phyloP scores from a whole-genome alignment of 371 early-diverging fungal genomes.

The Mucor racemosus region DNA sequence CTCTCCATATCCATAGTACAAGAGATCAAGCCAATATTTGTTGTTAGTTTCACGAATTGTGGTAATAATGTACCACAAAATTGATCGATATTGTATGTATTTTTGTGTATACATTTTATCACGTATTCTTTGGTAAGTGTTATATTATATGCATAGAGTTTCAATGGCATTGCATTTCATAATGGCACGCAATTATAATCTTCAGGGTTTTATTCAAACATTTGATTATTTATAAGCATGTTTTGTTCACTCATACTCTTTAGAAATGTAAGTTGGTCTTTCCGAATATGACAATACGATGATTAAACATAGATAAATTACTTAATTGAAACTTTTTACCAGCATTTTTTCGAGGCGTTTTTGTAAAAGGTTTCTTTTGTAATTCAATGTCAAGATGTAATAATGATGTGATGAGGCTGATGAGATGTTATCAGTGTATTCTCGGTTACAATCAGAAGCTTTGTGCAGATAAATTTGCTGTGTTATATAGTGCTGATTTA shows the following conservation, averaged over 20 bases:
- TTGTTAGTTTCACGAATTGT: not conserved
- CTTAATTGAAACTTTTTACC: not conserved
- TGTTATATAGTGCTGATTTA: too few relatives aligned
- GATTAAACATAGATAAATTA: not conserved
- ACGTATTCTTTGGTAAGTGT: not conserved
- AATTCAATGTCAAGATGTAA: not conserved
- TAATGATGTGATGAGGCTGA: slow-evolving; percentile 3
- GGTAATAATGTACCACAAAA: not conserved
- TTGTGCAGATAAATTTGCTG: too few relatives aligned
- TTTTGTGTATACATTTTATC: too few relatives aligned
- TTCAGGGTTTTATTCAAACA: not conserved
- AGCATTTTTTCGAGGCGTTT: not conserved
- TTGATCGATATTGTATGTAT: too few relatives aligned
- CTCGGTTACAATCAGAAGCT: not conserved
- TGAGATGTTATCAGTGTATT: not conserved
- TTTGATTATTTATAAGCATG: not conserved
- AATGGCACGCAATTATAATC: not conserved
- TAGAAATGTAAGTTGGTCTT: not conserved
- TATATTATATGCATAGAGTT: not conserved
- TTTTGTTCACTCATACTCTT: not conserved
- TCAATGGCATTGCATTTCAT: not conserved
- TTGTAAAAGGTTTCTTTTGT: not conserved
- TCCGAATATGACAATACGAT: not conserved
- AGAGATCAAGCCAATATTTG: not conserved
- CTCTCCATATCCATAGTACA: not conserved